Evolutionary conservation across 2,329 filamentous ascomycete species (phyloP), one percentile per base, ranked within the genome.

Genomic region (Claviceps sp.): DNA sequence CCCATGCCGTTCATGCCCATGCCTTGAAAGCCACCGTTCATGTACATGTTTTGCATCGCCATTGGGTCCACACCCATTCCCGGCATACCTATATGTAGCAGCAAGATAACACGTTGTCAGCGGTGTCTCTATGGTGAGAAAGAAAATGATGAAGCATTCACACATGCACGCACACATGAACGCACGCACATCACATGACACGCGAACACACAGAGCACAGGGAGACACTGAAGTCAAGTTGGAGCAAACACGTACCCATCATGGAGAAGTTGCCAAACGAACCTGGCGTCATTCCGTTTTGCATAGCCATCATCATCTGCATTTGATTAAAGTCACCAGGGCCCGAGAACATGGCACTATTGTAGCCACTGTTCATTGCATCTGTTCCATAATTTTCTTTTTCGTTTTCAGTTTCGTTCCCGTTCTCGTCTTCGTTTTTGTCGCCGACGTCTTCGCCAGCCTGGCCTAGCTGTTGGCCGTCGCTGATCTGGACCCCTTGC

Each of bases 61-160:
- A 84, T 82, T 55, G 82, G 81, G 75, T 90, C 86, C 87, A 95
- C 93, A 68, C 78, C 78, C 85, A 91, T 89, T 63, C 81, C 81
- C 59, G 84, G 73, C 85, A 93, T 90, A 64, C 81, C 86, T 87
- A 58, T 1, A 40, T 18, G 37, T 34, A 26, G 14, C 36, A 36
- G 18, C 55, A 70, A 60, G 74, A 36, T 40, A 13, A 66, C 54
- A 37, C 4, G 1, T 38, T 26, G 43, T 52, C 43, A 26, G 54
- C 18, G 30, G 38, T 37, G 36, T 26, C 34, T 24, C 14, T n/a
- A 20, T 14, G 4, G 14, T n/a, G 7, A n/a, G 11, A 48, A 53
- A 53, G 30, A 4, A 20, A 6, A 30, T n/a, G 34, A n/a, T 20
- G 8, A 18, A 22, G 40, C 11, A 22, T 24, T 7, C 26, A 11